Percentiles rank a stretch among this genome's conserved stretches.
phyloP scores from a whole-genome alignment of 1,284 basidiomycete species.

The Rhodotorula glutinis region DNA sequence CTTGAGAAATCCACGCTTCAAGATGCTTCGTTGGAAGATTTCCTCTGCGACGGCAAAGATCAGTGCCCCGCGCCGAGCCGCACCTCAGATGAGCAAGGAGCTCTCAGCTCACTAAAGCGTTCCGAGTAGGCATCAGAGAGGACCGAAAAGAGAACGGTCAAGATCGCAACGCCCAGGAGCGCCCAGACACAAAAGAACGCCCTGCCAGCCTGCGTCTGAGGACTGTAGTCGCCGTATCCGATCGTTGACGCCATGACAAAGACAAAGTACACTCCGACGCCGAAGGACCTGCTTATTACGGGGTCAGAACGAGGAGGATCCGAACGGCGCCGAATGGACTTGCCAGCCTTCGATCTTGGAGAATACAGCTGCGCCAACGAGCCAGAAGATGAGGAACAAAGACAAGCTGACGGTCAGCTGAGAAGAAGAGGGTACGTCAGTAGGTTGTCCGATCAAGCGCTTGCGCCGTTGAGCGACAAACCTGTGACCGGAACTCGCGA shows the following conservation, averaged over 20 bases:
- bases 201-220: conserved; percentile 63
- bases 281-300: conserved; percentile 47
- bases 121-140: conserved; percentile 62
- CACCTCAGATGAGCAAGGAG: not conserved
- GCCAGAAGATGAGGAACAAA: conserved; percentile 60
- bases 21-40: conserved; percentile 19
- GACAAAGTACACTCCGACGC: conserved; percentile 59
- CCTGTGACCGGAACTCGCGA: conserved; percentile 56
- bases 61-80: too few relatives aligned
- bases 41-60: conserved; percentile 29
- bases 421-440: not conserved
- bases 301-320: not conserved
- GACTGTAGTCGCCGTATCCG: conserved; percentile 67
- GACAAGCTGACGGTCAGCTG: conserved; percentile 53
- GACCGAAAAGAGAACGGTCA: conserved; percentile 52
- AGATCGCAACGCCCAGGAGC: conserved; percentile 51
- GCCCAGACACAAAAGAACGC: conserved; percentile 76
- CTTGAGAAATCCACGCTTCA: not conserved
- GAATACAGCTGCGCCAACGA: conserved; percentile 61
- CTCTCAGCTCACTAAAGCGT: conserved; percentile 50
- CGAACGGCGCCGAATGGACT: not conserved
- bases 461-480: conserved; percentile 37
- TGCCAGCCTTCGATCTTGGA: conserved; percentile 55
- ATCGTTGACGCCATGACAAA: conserved; percentile 42
- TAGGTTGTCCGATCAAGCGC: not conserved